Evolutionary conservation across 441 rosid species (phyloP), one percentile per base, ranked within the genome.

Genomic region (Adansonia rubrostipa): DNA sequence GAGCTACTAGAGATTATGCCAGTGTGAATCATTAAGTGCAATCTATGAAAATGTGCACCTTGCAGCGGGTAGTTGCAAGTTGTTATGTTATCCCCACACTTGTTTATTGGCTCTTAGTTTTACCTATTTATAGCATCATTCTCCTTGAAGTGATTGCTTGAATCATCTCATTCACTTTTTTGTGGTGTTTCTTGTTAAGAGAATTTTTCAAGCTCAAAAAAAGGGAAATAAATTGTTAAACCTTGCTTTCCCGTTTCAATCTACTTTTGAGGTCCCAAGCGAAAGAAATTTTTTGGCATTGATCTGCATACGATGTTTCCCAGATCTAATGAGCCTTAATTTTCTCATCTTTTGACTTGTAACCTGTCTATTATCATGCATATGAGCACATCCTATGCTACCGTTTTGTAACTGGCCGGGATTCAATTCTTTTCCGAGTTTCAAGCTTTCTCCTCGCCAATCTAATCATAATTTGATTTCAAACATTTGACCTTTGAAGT

Each of bases 351-450:
- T 58, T 20, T 60, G 64, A 60, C 7, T 42, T 67, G 22, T 57
- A 61, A 17, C 71, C 9, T 44, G 5, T 44, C 28, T 17, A 44
- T 0, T 13, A 66, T 66, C 28, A 42, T 42, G 14, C 28, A 44
- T n/a, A 1, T 44, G 71, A 65, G 50, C 71, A 65, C 17, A 40
- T 40, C 17, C 66, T 13, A 62, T 13, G 66, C 9, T 28, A 4
- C 15, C 20, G 7, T 33, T 64, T 9, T 14, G 10, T 60, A 60
- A 60, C 36, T 22, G 14, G 6, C 69, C 2, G 69, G 69, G 69
- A 64, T 64, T 67, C 11, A 6, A 51, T 71, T 53, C 48, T 33
- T 71, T 71, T 71, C 61, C 9, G 62, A n/a, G 4, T 36, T 60
- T 36, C 47, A 53, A 33, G 63, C 28, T 10, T 68, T 45, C 8